phyloP scores from a whole-genome alignment of 2,329 filamentous ascomycete genomes.

The Leptographium procerum region DNA sequence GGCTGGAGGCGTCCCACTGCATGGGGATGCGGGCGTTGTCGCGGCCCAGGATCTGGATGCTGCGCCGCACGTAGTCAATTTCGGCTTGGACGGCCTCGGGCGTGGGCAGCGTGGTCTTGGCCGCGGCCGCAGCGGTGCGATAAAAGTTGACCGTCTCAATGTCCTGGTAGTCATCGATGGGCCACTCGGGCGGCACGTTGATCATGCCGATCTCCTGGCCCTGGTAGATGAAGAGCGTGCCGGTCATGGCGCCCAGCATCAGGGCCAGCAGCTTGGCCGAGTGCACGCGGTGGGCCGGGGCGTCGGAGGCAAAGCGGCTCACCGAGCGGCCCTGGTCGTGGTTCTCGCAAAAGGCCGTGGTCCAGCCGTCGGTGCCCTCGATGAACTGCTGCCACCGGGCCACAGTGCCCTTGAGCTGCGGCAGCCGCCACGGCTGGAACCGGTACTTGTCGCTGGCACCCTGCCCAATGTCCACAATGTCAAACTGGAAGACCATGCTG shows the following conservation, averaged over 20 bases:
- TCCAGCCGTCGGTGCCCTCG: constrained; percentile 43
- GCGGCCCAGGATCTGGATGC: constrained; percentile 47
- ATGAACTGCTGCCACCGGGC: constrained; percentile 40
- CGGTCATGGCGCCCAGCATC: constrained; percentile 34
- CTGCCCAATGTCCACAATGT: constrained; percentile 49
- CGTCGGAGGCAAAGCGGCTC: constrained; percentile 37
- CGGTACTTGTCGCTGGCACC: constrained; percentile 37
- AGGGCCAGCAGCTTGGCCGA: constrained; percentile 43
- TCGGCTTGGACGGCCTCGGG: constrained; percentile 27
- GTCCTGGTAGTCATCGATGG: constrained; percentile 35
- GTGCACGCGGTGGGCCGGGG: constrained; percentile 26
- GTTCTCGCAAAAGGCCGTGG: constrained; percentile 51
- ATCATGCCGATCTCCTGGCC: constrained; percentile 51
- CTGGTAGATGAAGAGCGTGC: constrained; percentile 48
- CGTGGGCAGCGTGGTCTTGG: constrained; percentile 12
- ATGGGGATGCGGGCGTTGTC: constrained; percentile 60
- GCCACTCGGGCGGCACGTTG: constrained; percentile 38
- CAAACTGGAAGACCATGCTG: constrained; percentile 60
- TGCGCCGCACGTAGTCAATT: constrained; percentile 33
- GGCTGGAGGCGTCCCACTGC: constrained; percentile 44
- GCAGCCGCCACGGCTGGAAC: constrained; percentile 36
- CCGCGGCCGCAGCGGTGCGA: constrained; percentile 15
- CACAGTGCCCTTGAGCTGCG: constrained; percentile 30
- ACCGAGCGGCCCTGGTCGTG: constrained; percentile 49
- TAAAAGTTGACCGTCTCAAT: constrained; percentile 39